Conservation (phyloP, 2,329 filamentous ascomycete species). For the Zalaria obscura region DNA sequence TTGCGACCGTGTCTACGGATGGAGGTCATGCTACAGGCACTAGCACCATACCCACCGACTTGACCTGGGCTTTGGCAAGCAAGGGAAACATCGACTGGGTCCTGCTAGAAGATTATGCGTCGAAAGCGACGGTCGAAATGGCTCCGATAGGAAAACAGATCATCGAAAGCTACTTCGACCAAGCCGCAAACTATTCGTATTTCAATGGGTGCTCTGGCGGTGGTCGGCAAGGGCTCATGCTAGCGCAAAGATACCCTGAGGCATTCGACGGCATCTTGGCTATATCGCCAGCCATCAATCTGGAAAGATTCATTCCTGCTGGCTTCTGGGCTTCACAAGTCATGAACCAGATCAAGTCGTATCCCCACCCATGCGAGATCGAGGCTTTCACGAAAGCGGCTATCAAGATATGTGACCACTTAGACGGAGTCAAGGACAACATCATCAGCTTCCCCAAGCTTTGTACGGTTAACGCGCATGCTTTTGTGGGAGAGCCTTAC, state of each 20-base stretch:
- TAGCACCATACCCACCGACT: background rate
- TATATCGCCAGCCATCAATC: slow-evolving; percentile 24
- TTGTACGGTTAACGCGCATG: slow-evolving; percentile 17
- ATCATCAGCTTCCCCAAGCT: slow-evolving; percentile 14
- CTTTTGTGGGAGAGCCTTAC: slow-evolving; percentile 14
- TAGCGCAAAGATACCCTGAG: slow-evolving; percentile 22
- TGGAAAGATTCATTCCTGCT: slow-evolving; percentile 15
- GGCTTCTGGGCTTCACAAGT: slow-evolving; percentile 11
- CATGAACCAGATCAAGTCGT: slow-evolving; percentile 6
- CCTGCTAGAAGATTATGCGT: slow-evolving; percentile 20
- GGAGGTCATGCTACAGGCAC: slow-evolving; percentile 9
- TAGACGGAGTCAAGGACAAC: slow-evolving; percentile 23
- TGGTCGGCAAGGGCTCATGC: slow-evolving; percentile 22
- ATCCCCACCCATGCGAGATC: slow-evolving; percentile 19
- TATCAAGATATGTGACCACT: slow-evolving; percentile 20
- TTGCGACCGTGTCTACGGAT: slow-evolving; percentile 14
- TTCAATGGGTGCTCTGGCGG: slow-evolving; percentile 24
- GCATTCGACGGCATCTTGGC: slow-evolving; percentile 27
- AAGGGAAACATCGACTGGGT: slow-evolving; percentile 20
- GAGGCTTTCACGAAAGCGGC: slow-evolving; percentile 20
- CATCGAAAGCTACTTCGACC: slow-evolving; percentile 17
- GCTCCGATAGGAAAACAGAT: slow-evolving; percentile 18
- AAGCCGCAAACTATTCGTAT: slow-evolving; percentile 20
- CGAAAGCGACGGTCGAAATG: slow-evolving; percentile 19
- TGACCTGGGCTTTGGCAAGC: slow-evolving; percentile 11